These are phyloP conservation scores for Kodamaea anthophila DNA, from an alignment of 1,139 yeast genomes.

Conservation along the genomic window DNA sequence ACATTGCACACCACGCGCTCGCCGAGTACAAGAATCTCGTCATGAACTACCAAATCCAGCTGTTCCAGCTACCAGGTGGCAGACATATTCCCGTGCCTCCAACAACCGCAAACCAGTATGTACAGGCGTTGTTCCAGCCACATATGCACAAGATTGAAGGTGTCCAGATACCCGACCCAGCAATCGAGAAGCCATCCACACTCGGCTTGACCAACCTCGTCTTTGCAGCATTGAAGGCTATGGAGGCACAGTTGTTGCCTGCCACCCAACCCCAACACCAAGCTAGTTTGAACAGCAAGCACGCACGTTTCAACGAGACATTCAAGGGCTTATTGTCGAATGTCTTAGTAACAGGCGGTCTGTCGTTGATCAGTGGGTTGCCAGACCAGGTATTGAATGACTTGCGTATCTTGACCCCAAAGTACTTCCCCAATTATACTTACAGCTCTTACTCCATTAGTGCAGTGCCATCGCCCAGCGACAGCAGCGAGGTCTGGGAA, in stretches of 20 bases:
- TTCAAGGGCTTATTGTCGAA: conserved; percentile 45
- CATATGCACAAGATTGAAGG: conserved; percentile 24
- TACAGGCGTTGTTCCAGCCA: conserved; percentile 56
- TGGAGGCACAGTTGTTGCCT: conserved; percentile 28
- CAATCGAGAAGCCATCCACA: conserved; percentile 34
- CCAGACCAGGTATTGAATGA: conserved; percentile 59
- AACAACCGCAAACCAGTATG: conserved; percentile 21
- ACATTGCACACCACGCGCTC: conserved; percentile 34
- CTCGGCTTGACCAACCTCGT: conserved; percentile 45
- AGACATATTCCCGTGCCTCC: conserved; percentile 30
- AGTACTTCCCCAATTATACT: conserved; percentile 45
- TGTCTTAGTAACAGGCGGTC: conserved; percentile 62
- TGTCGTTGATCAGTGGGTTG: conserved; percentile 54
- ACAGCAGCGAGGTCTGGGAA: conserved; percentile 38
- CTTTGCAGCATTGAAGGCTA: conserved; percentile 35
- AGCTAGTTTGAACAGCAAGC: conserved; percentile 14
- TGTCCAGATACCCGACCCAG: conserved; percentile 28
- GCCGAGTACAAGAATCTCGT: conserved; percentile 41
- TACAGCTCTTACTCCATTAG: conserved; percentile 32
- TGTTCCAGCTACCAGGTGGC: conserved; percentile 46
- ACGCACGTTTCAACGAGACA: conserved; percentile 35
- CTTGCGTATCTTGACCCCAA: conserved; percentile 39
- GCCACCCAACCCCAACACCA: conserved; percentile 10
- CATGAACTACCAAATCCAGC: conserved; percentile 17
- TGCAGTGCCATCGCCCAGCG: conserved; percentile 11